Base-by-base conservation (phyloP, 1,284 basidiomycete species). In the Singerocomus rubriflavus region DNA sequence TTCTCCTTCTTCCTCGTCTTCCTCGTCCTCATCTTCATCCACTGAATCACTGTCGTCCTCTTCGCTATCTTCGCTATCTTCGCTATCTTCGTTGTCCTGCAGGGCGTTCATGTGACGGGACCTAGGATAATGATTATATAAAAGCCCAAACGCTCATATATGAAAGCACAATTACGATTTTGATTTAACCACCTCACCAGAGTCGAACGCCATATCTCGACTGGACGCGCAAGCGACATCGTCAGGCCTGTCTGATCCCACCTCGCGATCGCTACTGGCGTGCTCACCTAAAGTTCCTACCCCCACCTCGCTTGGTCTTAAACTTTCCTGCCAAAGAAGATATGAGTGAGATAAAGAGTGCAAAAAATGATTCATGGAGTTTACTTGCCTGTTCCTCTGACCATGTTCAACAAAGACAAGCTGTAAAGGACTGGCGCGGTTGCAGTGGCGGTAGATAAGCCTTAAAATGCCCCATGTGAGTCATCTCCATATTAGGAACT, bases 291-390 rank as follows among this genome's bases (percentile, higher is more conserved):
- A 91, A 91, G 61, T 73, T 80, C 57, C 92, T 81, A 48, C 92
- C 92, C 40, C 92, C 92, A 54, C 92, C 92, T 46, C 92, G 88
- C 63, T 87, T 87, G 54, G 82, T 77, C 78, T 93, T 93, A 75
- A 82, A 91, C 72, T 89, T 92, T 54, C 86, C 84, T 85, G 58
- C 0, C 5, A 36, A 35, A 16, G 3, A 29, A 25, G 25, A 8
- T 6, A 12, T 13, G 31, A 14, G n/a, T 31, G 31, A 11, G 12
- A 27, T 27, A 5, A 12, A 5, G 6, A 13, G 16, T 3, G 30
- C 1, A 35, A 2, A 26, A 5, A 17, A 4, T 4, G 5, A 26
- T 3, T 21, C 4, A 14, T 2, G 29, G 2, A 12, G 14, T 27
- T 17, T 21, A 51, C 71, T 55, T 60, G 75, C 81, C 82, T 70